Conservation (phyloP, 1,284 basidiomycete species). For the Puccinia coronata region DNA sequence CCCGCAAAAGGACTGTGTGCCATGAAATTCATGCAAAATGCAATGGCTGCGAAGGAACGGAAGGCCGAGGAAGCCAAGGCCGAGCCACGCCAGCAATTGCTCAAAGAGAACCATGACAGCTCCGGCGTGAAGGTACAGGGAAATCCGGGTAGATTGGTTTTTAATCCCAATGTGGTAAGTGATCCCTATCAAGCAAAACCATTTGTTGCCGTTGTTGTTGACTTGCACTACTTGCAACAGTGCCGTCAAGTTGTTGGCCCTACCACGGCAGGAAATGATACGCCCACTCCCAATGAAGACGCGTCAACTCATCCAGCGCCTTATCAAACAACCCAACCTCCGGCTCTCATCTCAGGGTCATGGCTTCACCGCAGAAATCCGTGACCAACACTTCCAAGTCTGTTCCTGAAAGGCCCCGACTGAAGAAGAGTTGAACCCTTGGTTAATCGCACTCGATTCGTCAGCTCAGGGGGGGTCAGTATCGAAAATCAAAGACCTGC, state of each 20-base stretch:
- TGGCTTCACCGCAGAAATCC: neutral
- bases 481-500: constrained; percentile 27
- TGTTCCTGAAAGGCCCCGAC: neutral
- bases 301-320: no score
- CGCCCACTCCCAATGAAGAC: no score
- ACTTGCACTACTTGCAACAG: no score
- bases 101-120: no score
- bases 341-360: constrained; percentile 6
- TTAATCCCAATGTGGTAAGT: constrained; percentile 39
- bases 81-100: constrained; percentile 38
- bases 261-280: no score
- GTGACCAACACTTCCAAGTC: neutral
- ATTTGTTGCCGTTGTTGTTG: neutral
- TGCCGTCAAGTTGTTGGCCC: neutral
- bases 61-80: no score
- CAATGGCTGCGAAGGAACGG: no score
- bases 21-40: no score
- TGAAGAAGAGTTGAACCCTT: constrained; percentile 25
- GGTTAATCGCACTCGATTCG: constrained; percentile 12
- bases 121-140: no score
- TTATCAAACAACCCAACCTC: constrained; percentile 28
- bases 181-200: neutral
- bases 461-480: constrained; percentile 9
- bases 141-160: no score
- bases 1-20: constrained; percentile 30